Base-by-base conservation (phyloP, 164 flowering plant genomes). In the Houttuynia cordata region DNA sequence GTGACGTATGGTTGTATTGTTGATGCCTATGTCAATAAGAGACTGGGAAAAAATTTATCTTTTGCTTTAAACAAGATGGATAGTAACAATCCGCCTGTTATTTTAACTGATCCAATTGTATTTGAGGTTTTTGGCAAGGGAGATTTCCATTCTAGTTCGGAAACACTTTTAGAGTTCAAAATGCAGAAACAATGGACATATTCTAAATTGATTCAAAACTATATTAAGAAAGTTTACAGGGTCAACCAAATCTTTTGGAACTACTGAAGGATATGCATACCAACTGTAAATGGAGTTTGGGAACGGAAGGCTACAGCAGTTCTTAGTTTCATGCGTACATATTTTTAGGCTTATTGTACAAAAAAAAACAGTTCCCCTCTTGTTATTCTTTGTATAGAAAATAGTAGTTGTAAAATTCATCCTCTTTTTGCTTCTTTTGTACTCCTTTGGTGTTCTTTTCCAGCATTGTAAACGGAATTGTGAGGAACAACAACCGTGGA, bases 1-100 rank as follows among this genome's bases (percentile, higher is more conserved):
- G 96, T 92, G 56, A 92, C 96, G n/a, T 87, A 78, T 74, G 96
- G 98, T 49, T 83, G 91, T 71, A 77, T 92, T 51, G 79, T 89
- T 56, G 96, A 92, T 75, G 86, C 96, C 6, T 92, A 86, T 72
- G 42, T 89, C 73, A 86, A 86, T 34, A 79, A 75, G 71, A 79
- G 78, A 65, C 75, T 87, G 8, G 96, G 75, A 57, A 82, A 74
- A 65, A 92, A 87, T 65, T 71, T 92, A 74, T 67, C 76, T 20
- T 92, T 89, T 71, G 90, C 82, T 56, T 73, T 89, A 41, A 64
- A 67, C 23, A 82, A 73, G 64, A 75, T 92, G 87, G 70, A 76
- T 24, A 8, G 72, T 53, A 70, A 78, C 64, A 75, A 72, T 65
- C 58, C 54, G 59, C 81, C 88, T 39, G 19, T 53, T 1, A 60